phyloP scores from a whole-genome alignment of 257 asterid genomes.

The Primulina huaijiensis region DNA sequence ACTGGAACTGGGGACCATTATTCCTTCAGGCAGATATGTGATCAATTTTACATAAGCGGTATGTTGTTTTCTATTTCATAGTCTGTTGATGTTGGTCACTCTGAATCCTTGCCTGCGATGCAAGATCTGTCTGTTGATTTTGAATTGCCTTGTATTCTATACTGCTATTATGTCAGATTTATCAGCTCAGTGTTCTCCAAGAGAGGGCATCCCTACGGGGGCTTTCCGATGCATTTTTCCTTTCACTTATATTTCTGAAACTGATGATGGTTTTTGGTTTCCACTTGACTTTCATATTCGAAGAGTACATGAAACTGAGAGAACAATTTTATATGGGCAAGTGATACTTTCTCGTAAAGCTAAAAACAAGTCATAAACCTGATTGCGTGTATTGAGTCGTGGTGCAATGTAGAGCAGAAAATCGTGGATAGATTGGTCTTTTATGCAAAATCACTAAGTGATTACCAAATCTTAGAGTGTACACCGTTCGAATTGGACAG shows the following conservation, averaged over 20 bases:
- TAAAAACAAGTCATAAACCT: background rate
- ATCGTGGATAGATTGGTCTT: background rate
- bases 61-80: slow-evolving; percentile 18
- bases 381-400: background rate
- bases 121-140: background rate
- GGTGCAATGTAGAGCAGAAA: background rate
- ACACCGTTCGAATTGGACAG: background rate
- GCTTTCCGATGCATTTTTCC: background rate
- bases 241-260: background rate
- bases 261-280: background rate
- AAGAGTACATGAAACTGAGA: background rate
- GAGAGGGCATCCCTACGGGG: background rate
- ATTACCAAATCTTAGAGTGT: background rate
- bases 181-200: background rate
- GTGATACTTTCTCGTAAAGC: background rate
- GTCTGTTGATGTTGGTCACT: slow-evolving; percentile 10
- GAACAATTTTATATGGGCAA: background rate
- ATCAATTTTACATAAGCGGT: slow-evolving; percentile 88
- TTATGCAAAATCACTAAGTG: background rate
- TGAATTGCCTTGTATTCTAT: background rate
- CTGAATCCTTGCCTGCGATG: slow-evolving; percentile 4
- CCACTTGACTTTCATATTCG: background rate
- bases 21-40: slow-evolving; percentile 94
- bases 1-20: slow-evolving; percentile 99
- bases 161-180: background rate